These are phyloP conservation scores for Sporothrix protearum DNA, from an alignment of 2,329 filamentous ascomycete genomes.

Conservation along the genomic window DNA sequence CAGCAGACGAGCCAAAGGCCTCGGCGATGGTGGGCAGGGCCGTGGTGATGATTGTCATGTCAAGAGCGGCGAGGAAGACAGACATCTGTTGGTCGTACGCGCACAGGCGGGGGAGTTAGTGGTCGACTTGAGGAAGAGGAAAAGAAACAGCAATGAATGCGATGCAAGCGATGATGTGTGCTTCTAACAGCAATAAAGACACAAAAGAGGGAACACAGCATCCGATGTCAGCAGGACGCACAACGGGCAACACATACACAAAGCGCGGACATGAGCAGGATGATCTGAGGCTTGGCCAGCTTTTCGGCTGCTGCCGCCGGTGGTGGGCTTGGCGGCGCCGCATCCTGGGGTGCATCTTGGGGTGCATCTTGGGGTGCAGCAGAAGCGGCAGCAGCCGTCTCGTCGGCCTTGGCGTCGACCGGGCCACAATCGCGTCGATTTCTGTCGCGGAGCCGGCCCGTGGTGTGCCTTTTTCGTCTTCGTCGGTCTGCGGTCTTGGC, in stretches of 20 bases:
- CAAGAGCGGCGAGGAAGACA: slow-evolving; percentile 53
- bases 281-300: slow-evolving; percentile 13
- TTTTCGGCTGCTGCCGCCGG: not conserved
- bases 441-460: not conserved
- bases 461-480: slow-evolving; percentile 13
- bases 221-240: not conserved
- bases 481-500: not conserved
- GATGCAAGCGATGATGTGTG: no score
- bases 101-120: not conserved
- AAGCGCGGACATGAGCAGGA: slow-evolving; percentile 24
- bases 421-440: not conserved
- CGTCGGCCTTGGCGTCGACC: not conserved
- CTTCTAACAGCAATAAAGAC: not conserved
- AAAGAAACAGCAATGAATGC: not conserved
- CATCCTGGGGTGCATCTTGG: not conserved
- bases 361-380: not conserved
- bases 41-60: slow-evolving; percentile 62
- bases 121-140: not conserved
- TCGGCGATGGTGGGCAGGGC: slow-evolving; percentile 62
- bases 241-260: slow-evolving; percentile 17
- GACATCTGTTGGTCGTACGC: slow-evolving; percentile 25
- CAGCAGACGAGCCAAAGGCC: slow-evolving; percentile 62
- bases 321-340: not conserved
- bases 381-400: not conserved
- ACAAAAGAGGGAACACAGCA: not conserved